These are phyloP conservation scores for Mixia osmundae DNA, from an alignment of 1,284 basidiomycete species.

Conservation along the genomic window DNA sequence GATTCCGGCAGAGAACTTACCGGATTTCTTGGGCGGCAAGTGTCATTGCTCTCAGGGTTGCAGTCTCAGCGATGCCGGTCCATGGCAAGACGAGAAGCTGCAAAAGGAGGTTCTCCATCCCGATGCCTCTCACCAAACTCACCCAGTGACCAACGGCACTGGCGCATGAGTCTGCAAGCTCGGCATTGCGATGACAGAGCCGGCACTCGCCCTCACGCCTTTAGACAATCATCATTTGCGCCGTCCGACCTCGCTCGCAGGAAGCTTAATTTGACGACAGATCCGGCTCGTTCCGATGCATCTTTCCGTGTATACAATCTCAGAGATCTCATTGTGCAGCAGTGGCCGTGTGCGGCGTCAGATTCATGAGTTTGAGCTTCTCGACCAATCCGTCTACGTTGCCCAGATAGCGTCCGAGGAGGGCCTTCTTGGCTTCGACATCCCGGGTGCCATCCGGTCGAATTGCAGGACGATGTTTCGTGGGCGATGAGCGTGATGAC, in stretches of 20 bases:
- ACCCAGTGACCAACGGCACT: too few species aligned
- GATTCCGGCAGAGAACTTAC: constrained; percentile 62
- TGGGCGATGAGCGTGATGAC: too few species aligned
- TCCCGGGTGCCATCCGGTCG: neutral
- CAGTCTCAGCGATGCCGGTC: constrained; percentile 69
- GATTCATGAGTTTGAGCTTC: neutral
- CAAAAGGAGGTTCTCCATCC: too few species aligned
- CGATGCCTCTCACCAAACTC: too few species aligned
- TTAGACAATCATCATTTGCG: neutral
- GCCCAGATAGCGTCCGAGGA: neutral
- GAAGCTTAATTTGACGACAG: neutral
- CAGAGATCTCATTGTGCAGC: neutral
- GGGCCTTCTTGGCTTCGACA: neutral
- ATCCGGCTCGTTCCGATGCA: neutral
- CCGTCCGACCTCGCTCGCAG: neutral
- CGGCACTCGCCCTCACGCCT: neutral
- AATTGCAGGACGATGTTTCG: too few species aligned
- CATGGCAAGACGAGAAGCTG: constrained; percentile 43
- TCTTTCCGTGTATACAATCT: neutral
- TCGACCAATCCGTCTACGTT: neutral
- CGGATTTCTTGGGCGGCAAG: constrained; percentile 57
- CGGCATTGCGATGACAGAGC: neutral
- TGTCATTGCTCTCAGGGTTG: constrained; percentile 65
- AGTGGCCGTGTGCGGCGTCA: neutral
- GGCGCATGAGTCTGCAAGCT: too few species aligned